Evolutionary conservation across 2,329 filamentous ascomycete genomes (phyloP), one percentile per base, ranked within the genome.

Genomic region (Penicillium sclerotiorum): DNA sequence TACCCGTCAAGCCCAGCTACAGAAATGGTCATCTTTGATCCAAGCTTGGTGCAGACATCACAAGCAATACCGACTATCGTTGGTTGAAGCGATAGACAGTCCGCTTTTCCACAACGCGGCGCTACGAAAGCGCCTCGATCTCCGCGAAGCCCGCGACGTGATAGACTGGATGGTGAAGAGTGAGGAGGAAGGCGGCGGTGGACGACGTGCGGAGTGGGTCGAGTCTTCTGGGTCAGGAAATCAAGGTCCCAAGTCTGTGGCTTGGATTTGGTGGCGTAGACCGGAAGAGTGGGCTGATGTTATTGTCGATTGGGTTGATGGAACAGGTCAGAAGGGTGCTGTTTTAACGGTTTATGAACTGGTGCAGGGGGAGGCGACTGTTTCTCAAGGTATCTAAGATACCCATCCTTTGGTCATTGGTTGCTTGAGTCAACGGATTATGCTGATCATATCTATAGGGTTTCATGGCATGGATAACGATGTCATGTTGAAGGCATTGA

Each of bases 291-390:
- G 94, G 93, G 94, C 91, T 2, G 82, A 80, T 27, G 67, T 86
- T 52, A 75, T 97, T 35, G 87, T 88, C 69, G 81, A 77, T 36
- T 97, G 90, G 85, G 71, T 91, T 38, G 92, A 97, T 23, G 84
- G 85, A 54, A 96, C 91, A 53, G 94, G 85, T 4, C 92, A 96
- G 78, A 93, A 88, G 77, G 90, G 90, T 20, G 84, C 82, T 11
- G 93, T 99, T 48, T 72, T 99, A 66, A 99, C 94, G 49, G 77
- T 99, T 20, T 97, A 96, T 71, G 94, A 99, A 75, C 75, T 99
- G 63, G 81, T 84, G 2, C 85, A 96, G 70, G 90, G 93, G n/a
- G 93, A 97, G 65, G 87, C 80, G 23, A 90, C 89, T 2, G 72
- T 77, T 50, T 84, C 82, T 2, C 83, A 86, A 59, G 85, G 86